These are phyloP conservation scores for Trypanosoma scelopori DNA, from an alignment of 208 protist genomes.

Conservation along the genomic window DNA sequence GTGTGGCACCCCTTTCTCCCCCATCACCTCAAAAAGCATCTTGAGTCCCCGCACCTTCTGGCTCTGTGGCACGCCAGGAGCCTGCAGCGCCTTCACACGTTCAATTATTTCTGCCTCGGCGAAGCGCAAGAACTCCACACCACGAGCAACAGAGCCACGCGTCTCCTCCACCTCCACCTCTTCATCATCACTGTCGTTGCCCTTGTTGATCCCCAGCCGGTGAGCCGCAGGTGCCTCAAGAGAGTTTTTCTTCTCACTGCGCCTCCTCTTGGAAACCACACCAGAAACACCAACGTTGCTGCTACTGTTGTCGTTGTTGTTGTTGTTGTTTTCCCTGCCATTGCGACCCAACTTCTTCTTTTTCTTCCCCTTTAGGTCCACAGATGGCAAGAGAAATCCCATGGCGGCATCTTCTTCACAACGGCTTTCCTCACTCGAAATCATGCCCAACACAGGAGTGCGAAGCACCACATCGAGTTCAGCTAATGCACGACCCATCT, in stretches of 20 bases:
- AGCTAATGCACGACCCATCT: constrained; percentile 85
- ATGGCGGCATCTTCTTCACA: constrained; percentile 81
- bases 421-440: constrained; percentile 75
- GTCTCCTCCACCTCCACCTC: constrained; percentile 8
- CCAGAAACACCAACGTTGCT: neutral
- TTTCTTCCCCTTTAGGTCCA: constrained; percentile 13
- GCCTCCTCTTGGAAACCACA: constrained; percentile 18
- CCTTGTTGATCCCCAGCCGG: neutral
- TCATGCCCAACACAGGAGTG: constrained; percentile 56
- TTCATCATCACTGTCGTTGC: neutral
- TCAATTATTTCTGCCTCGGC: constrained; percentile 62
- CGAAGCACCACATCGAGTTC: constrained; percentile 71
- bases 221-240: neutral
- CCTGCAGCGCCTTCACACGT: constrained; percentile 77
- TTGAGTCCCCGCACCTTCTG: constrained; percentile 88
- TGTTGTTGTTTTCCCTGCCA: constrained; percentile 5
- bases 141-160: constrained; percentile 23
- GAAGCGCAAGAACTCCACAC: constrained; percentile 49
- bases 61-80: constrained; percentile 73
- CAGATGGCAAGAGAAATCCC: constrained; percentile 47
- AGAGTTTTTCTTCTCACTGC: constrained; percentile 15
- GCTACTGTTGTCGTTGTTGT: neutral
- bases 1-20: constrained; percentile 76
- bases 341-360: constrained; percentile 13
- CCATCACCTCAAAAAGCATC: constrained; percentile 73